Conservation (phyloP, 2,329 filamentous ascomycete genomes). For the Coniochaeta pulveracea region DNA sequence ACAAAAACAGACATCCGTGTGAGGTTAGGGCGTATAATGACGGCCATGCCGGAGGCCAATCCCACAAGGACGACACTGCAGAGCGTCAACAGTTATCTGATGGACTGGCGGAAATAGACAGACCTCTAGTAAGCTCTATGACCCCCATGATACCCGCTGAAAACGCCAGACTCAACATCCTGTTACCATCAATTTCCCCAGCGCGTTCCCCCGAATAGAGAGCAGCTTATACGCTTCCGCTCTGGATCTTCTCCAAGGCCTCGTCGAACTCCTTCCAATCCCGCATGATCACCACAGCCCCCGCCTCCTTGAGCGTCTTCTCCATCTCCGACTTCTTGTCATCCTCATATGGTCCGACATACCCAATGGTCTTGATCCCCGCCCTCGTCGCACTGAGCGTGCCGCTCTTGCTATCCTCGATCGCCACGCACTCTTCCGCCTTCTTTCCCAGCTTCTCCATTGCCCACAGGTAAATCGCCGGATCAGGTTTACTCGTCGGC, state of each 20-base stretch:
- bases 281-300: conserved; percentile 50
- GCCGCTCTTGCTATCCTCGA: conserved; percentile 85
- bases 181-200: no score
- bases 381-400: conserved; percentile 64
- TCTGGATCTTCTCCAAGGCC: conserved; percentile 33
- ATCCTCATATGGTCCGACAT: conserved; percentile 66
- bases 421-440: conserved; percentile 61
- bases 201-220: no score
- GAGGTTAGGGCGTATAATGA: conserved; percentile 73
- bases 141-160: conserved; percentile 4
- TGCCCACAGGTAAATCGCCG: conserved; percentile 75
- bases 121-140: not conserved
- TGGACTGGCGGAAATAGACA: conserved; percentile 38
- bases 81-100: conserved; percentile 83
- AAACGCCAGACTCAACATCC: not conserved
- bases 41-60: conserved; percentile 66
- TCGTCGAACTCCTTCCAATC: conserved; percentile 46
- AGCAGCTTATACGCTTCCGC: conserved; percentile 16
- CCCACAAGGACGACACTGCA: conserved; percentile 78
- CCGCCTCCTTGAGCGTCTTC: conserved; percentile 46
- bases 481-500: conserved; percentile 86
- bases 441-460: conserved; percentile 62
- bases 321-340: conserved; percentile 55
- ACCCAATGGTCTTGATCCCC: conserved; percentile 70
- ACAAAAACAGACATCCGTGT: conserved; percentile 70